phyloP scores from a whole-genome alignment of 2,329 filamentous ascomycete species.

The Ceratocystis variospora region DNA sequence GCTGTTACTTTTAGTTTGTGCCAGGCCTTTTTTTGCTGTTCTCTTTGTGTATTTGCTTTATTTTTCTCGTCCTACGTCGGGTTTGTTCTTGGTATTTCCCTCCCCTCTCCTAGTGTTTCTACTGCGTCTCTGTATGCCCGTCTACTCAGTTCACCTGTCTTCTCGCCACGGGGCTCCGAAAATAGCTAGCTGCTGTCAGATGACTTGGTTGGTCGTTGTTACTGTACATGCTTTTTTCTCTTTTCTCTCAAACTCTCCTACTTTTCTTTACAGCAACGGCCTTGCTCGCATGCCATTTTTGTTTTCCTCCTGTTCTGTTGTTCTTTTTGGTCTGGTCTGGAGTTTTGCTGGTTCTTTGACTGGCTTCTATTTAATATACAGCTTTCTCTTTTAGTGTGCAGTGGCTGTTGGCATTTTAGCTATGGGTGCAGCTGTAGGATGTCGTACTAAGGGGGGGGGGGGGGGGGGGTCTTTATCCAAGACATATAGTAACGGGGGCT shows the following conservation, averaged over 20 bases:
- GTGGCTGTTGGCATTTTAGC: not conserved
- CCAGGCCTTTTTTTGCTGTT: conserved; percentile 5
- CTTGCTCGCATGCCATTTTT: not conserved
- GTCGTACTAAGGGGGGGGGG: not conserved
- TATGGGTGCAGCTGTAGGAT: not conserved
- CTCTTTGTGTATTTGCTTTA: conserved; percentile 8
- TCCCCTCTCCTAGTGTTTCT: not conserved
- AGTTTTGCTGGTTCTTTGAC: conserved; percentile 19
- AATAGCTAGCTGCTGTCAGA: not conserved
- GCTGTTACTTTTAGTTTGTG: conserved; percentile 5
- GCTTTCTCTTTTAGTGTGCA: conserved; percentile 1
- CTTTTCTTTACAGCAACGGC: not conserved
- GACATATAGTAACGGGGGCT: no score
- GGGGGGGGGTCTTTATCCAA: no score
- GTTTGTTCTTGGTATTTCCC: not conserved
- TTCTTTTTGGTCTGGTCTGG: conserved; percentile 16
- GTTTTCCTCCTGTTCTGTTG: not conserved
- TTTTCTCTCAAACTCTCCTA: not conserved
- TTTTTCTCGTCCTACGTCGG: conserved; percentile 3
- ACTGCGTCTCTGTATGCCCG: not conserved
- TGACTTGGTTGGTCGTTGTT: not conserved
- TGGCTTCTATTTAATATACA: conserved; percentile 18
- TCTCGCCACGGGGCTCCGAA: not conserved
- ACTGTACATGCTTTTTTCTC: conserved; percentile 3
- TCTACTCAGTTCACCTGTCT: no score